phyloP scores from a whole-genome alignment of 805 yeast species.

The Zygosaccharomyces bailii region DNA sequence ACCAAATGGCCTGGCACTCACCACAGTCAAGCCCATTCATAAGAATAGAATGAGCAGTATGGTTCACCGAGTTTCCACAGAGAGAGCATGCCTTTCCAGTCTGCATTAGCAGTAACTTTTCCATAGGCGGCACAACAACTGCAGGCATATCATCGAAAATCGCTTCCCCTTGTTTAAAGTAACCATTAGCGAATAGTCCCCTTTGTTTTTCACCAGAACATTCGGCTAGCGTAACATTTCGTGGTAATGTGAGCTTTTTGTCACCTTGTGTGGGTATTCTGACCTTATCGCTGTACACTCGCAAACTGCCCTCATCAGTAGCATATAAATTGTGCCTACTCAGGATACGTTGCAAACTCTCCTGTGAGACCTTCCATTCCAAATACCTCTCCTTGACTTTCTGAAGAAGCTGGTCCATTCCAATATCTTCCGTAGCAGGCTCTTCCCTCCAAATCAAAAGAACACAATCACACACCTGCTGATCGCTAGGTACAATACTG shows the following conservation, averaged over 20 bases:
- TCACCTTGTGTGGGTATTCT: slow-evolving; percentile 39
- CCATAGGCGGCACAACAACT: slow-evolving; percentile 62
- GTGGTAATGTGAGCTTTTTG: slow-evolving; percentile 9
- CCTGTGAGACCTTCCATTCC: slow-evolving; percentile 61
- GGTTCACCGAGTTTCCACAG: slow-evolving; percentile 56
- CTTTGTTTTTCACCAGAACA: slow-evolving; percentile 17
- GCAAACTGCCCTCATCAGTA: slow-evolving; percentile 44
- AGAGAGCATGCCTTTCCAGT: slow-evolving; percentile 66
- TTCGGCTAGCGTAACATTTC: slow-evolving; percentile 3
- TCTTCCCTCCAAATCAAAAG: slow-evolving; percentile 65
- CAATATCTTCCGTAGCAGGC: slow-evolving; percentile 56
- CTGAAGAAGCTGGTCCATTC: slow-evolving; percentile 50
- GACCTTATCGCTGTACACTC: slow-evolving; percentile 49
- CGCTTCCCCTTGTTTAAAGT: slow-evolving; percentile 47
- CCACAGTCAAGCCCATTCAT: slow-evolving; percentile 59
- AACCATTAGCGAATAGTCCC: slow-evolving; percentile 46
- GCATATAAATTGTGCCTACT: slow-evolving; percentile 53
- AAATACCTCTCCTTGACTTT: slow-evolving; percentile 50
- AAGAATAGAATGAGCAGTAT: slow-evolving; percentile 31
- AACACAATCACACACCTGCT: slow-evolving; percentile 59
- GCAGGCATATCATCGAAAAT: slow-evolving; percentile 64
- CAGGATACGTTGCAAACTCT: slow-evolving; percentile 51
- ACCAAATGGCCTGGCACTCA: slow-evolving; percentile 67
- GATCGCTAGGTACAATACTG: slow-evolving; percentile 48
- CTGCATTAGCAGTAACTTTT: slow-evolving; percentile 55